Evolutionary conservation across 2,329 filamentous ascomycete species (phyloP), one percentile per base, ranked within the genome.

Genomic region (Hyphodiscus sp.): DNA sequence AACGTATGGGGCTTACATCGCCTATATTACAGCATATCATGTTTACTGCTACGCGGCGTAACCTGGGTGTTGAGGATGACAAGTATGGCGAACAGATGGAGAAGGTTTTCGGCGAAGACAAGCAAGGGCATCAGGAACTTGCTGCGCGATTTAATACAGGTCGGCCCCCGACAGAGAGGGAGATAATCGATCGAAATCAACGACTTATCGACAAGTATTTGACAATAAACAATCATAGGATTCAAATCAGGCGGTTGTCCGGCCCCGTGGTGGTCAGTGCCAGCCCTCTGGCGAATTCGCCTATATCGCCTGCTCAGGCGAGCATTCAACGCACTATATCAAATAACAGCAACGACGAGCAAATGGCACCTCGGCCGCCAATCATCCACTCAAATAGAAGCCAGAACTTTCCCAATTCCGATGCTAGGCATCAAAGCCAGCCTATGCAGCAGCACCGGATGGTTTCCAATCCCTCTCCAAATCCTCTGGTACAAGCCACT

Each of bases 21-120:
- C 63, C 69, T 0, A 70, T 75, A 1, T 67, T 87, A 7, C 78
- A 82, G 59, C 67, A 65, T 1, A 75, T 82, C 26, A 67, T 82
- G 2, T 85, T 83, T 61, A 74, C 73, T 23, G 72, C 76, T 4
- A 71, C 73, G 11, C 65, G 76, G 47, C 74, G 79, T 41, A 70
- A 77, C n/a, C 68, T 79, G 58, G 72, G 71, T 3, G 60, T 71
- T 16, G 20, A 46, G 6, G 73, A 75, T 53, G 68, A 68, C 15
- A 63, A 59, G 8, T 52, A 65, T 23, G 70, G 69, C 15, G 44
- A 55, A 2, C 55, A 61, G 41, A 67, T 75, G 63, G 68, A 73
- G 20, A 54, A 60, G 2, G 4, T 74, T 2, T 75, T 76, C 58
- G 60, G 57, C 33, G 46, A 58, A 23, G 71, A 74, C 55, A 69